phyloP scores from a whole-genome alignment of 2,329 filamentous ascomycete genomes.

The Pseudocercospora musae region DNA sequence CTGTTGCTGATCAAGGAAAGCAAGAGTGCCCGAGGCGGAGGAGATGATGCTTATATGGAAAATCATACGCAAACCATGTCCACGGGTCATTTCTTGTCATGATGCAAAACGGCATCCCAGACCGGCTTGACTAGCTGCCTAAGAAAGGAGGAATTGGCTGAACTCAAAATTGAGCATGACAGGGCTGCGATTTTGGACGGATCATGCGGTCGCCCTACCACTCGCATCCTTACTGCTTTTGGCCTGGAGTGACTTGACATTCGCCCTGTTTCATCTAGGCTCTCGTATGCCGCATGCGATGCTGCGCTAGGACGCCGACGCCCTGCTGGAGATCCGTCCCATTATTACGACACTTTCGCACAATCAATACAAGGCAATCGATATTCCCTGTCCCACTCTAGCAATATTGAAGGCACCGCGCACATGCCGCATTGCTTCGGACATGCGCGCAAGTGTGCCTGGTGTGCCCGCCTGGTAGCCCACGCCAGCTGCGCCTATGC shows the following conservation, averaged over 20 bases:
- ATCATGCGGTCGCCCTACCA: conserved; percentile 6
- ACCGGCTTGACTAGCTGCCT: conserved; percentile 16
- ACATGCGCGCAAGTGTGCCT: conserved; percentile 5
- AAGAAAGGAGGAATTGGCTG: conserved; percentile 15
- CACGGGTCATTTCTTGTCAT: conserved; percentile 25
- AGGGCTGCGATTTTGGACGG: not conserved
- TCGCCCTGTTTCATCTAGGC: conserved; percentile 3
- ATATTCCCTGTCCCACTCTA: conserved; percentile 3
- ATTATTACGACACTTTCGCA: not conserved
- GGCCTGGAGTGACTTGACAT: conserved; percentile 2
- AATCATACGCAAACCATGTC: conserved; percentile 14
- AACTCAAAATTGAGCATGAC: not conserved
- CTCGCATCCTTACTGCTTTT: conserved; percentile 11
- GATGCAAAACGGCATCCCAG: conserved; percentile 26
- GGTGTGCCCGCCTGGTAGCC: too few relatives aligned
- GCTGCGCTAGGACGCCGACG: not conserved
- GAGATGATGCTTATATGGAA: conserved; percentile 15
- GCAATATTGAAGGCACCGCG: conserved; percentile 1
- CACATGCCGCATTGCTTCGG: conserved; percentile 5
- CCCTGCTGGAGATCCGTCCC: not conserved
- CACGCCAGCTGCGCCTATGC: conserved; percentile 7
- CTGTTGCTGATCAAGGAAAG: not conserved
- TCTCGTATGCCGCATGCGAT: not conserved
- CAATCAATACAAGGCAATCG: conserved; percentile 3
- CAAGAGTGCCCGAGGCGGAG: not conserved